A percentile compares a stretch with the other conserved stretches of the same genome.
Evolutionary conservation across 2,329 filamentous ascomycete species (phyloP).

Genomic region (Arthrobotrys musiformis): DNA sequence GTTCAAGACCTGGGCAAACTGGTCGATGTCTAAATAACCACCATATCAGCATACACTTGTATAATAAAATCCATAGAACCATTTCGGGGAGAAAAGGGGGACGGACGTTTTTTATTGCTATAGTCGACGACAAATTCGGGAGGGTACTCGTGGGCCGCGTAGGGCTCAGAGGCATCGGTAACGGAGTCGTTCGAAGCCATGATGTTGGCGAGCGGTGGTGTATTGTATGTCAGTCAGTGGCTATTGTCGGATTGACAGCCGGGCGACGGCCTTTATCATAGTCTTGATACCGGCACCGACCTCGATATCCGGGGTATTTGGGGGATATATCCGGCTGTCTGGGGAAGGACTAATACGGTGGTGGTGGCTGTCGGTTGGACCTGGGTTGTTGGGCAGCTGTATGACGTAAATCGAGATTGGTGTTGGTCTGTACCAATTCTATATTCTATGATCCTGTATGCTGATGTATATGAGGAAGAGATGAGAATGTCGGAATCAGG

Average conservation of each 20-base stretch:
- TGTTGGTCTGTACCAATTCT: neutral
- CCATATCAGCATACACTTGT: neutral
- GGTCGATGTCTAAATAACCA: slow-evolving; percentile 57
- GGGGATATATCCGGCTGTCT: neutral
- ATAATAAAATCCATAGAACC: neutral
- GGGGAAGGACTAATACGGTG: neutral
- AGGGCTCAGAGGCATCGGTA: slow-evolving; percentile 51
- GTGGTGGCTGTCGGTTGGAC: slow-evolving; percentile 10
- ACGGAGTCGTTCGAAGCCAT: slow-evolving; percentile 35
- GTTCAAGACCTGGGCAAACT: slow-evolving; percentile 58
- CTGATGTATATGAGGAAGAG: too few relatives aligned
- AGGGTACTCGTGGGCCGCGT: slow-evolving; percentile 52
- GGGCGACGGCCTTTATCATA: slow-evolving; percentile 4
- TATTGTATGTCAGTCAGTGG: neutral
- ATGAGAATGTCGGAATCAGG: too few relatives aligned
- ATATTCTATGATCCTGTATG: too few relatives aligned
- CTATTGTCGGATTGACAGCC: neutral
- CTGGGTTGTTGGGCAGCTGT: slow-evolving; percentile 7
- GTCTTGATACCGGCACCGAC: neutral
- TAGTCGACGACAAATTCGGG: slow-evolving; percentile 52
- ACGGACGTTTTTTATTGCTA: slow-evolving; percentile 45
- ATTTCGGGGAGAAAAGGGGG: neutral
- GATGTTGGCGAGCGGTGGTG: neutral
- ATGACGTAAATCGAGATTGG: slow-evolving; percentile 25
- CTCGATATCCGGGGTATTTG: neutral